These are phyloP conservation scores for Melampsora medusae DNA, from an alignment of 1,284 basidiomycete species.

Conservation along the genomic window DNA sequence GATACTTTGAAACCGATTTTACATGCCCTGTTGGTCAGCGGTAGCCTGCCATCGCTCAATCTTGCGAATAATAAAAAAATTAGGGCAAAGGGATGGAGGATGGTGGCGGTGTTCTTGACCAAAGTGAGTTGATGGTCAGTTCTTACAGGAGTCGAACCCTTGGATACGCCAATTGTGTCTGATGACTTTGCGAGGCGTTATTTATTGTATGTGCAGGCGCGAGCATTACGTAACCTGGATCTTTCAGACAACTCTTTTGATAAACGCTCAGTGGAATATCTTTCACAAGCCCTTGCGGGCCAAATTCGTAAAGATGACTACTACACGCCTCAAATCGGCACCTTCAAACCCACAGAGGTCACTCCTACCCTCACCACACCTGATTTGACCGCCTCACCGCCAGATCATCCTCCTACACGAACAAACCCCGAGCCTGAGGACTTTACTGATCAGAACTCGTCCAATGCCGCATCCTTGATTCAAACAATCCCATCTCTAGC, in stretches of 20 bases:
- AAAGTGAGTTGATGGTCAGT: slow-evolving; percentile 60
- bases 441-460: neutral
- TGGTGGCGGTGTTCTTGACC: slow-evolving; percentile 74
- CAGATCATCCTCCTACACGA: neutral
- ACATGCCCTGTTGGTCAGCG: slow-evolving; percentile 81
- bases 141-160: neutral
- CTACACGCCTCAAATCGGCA: neutral
- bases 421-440: neutral
- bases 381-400: neutral
- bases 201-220: slow-evolving; percentile 60
- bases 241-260: slow-evolving; percentile 83
- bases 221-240: slow-evolving; percentile 76
- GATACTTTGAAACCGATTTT: slow-evolving; percentile 82
- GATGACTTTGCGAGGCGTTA: slow-evolving; percentile 8
- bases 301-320: slow-evolving; percentile 37
- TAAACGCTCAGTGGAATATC: slow-evolving; percentile 75
- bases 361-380: neutral
- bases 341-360: neutral
- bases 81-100: slow-evolving; percentile 72
- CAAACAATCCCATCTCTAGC: neutral
- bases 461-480: neutral
- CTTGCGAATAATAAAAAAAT: slow-evolving; percentile 81
- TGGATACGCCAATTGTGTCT: neutral
- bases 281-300: slow-evolving; percentile 64
- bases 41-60: slow-evolving; percentile 75